These are phyloP conservation scores for Trichothecium roseum DNA, from an alignment of 2,329 filamentous ascomycete species.

Conservation along the genomic window DNA sequence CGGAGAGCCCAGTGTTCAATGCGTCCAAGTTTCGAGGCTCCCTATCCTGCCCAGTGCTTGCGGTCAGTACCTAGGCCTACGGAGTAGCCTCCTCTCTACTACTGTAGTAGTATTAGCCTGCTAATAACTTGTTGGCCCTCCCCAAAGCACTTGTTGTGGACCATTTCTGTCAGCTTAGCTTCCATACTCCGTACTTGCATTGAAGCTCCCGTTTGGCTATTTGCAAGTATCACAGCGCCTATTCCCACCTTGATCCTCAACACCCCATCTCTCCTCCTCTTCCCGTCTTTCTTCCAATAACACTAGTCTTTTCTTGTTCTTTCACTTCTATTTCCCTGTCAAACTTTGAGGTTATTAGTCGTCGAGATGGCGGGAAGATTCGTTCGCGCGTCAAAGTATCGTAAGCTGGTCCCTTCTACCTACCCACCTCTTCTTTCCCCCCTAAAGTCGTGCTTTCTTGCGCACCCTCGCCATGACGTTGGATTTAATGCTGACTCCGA, in stretches of 20 bases:
- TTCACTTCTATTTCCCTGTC: slow-evolving; percentile 8
- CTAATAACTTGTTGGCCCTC: too few relatives aligned
- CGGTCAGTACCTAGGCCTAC: too few relatives aligned
- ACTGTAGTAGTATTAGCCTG: too few relatives aligned
- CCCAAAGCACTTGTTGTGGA: too few relatives aligned
- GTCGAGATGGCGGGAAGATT: slow-evolving; percentile 53
- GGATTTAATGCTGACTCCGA: slow-evolving; percentile 16
- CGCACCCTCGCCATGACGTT: slow-evolving; percentile 8
- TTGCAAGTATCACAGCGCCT: slow-evolving; percentile 1
- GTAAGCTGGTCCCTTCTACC: slow-evolving; percentile 32
- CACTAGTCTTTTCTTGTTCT: slow-evolving; percentile 2
- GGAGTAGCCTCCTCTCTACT: too few relatives aligned
- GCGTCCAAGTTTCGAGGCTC: too few relatives aligned
- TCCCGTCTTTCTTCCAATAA: slow-evolving; percentile 7
- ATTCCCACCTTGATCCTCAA: background rate
- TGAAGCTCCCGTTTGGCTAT: slow-evolving; percentile 1
- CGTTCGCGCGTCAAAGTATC: slow-evolving; percentile 59
- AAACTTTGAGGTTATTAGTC: too few relatives aligned
- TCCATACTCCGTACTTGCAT: too few relatives aligned
- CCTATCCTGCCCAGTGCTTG: too few relatives aligned
- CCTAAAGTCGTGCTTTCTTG: slow-evolving; percentile 4
- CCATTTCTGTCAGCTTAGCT: background rate
- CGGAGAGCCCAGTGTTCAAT: too few relatives aligned
- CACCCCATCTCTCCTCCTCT: background rate
- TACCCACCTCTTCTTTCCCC: background rate